These are phyloP conservation scores for Talaromyces piceae DNA, from an alignment of 2,329 filamentous ascomycete genomes.

Conservation along the genomic window DNA sequence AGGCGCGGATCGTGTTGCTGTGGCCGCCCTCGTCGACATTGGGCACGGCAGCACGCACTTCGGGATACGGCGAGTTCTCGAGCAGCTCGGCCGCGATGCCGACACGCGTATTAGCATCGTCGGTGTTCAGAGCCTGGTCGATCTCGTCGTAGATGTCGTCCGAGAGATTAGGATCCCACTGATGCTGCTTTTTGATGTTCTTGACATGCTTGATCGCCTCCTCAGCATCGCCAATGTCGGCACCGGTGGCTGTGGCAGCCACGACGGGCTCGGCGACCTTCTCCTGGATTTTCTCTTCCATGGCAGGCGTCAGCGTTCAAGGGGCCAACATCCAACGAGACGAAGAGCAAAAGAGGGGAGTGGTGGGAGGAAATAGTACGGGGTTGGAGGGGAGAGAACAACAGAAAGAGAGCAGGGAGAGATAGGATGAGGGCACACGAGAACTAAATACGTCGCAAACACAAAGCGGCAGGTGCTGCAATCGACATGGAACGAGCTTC, in stretches of 20 bases:
- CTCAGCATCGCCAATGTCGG: slow-evolving; percentile 16
- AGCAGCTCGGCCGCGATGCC: slow-evolving; percentile 54
- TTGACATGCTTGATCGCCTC: slow-evolving; percentile 36
- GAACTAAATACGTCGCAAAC: not conserved
- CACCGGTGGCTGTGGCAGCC: slow-evolving; percentile 16
- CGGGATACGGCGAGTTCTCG: slow-evolving; percentile 61
- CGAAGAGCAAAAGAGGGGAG: not conserved
- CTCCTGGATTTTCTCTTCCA: slow-evolving; percentile 4
- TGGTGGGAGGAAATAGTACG: not conserved
- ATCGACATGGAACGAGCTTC: not conserved
- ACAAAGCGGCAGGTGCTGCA: not conserved
- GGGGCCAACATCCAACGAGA: not conserved
- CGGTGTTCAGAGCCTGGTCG: slow-evolving; percentile 49
- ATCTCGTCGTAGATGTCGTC: slow-evolving; percentile 55
- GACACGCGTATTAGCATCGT: slow-evolving; percentile 50
- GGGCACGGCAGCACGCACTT: slow-evolving; percentile 58
- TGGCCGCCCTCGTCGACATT: slow-evolving; percentile 59
- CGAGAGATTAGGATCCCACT: slow-evolving; percentile 59
- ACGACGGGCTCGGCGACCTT: slow-evolving; percentile 14
- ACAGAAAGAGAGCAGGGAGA: not conserved
- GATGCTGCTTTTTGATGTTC: slow-evolving; percentile 54
- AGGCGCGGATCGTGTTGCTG: slow-evolving; percentile 58
- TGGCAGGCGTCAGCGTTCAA: not conserved
- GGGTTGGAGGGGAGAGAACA: not conserved
- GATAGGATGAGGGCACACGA: not conserved